Percentiles rank a stretch among this genome's conserved stretches.
phyloP scores from a whole-genome alignment of 1,284 basidiomycete species.

The Ustilago curta region DNA sequence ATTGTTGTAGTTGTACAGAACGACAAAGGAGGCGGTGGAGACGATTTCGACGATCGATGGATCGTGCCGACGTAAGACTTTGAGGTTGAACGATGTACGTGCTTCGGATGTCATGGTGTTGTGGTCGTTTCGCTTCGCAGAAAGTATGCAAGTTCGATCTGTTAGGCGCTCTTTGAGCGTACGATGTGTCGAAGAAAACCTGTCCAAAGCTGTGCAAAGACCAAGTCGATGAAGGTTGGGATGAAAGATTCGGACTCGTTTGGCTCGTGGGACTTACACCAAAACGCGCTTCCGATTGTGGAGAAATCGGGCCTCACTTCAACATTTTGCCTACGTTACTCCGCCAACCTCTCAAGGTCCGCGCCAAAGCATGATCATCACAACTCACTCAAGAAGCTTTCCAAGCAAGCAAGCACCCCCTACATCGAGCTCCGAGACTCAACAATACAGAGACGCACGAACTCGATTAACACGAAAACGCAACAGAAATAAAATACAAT shows the following conservation, averaged over 20 bases:
- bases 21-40: slow-evolving; percentile 84
- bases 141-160: neutral
- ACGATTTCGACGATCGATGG: slow-evolving; percentile 82
- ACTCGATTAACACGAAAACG: slow-evolving; percentile 8
- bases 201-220: too few species aligned
- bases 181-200: too few species aligned
- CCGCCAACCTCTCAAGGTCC: neutral
- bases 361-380: neutral
- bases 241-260: neutral
- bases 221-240: neutral
- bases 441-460: neutral
- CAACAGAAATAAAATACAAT: neutral
- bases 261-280: slow-evolving; percentile 7
- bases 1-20: slow-evolving; percentile 67
- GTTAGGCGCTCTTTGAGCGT: neutral
- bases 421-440: neutral
- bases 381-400: neutral
- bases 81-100: slow-evolving; percentile 75
- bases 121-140: neutral
- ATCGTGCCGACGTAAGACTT: slow-evolving; percentile 83
- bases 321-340: neutral
- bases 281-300: slow-evolving; percentile 4
- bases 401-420: neutral
- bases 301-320: slow-evolving; percentile 9
- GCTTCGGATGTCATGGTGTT: slow-evolving; percentile 36